Evolutionary conservation across 2,329 filamentous ascomycete genomes (phyloP).

Genomic region (Paraphoma chrysanthemicola): DNA sequence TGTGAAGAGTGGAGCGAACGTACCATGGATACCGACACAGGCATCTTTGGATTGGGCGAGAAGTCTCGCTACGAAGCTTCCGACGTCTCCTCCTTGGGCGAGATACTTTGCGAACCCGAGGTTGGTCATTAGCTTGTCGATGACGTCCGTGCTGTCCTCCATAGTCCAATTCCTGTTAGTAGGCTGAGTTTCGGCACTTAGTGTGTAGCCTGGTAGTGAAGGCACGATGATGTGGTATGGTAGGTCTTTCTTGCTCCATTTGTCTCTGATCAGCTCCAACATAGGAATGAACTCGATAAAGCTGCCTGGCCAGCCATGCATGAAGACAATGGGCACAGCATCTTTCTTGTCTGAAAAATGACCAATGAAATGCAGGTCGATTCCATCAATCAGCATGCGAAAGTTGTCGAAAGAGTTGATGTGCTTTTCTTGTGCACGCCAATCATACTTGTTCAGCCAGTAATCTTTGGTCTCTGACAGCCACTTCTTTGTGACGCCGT

Average conservation of each 20-base stretch:
- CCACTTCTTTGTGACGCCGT: slow-evolving; percentile 44
- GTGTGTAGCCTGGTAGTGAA: slow-evolving; percentile 63
- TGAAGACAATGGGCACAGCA: slow-evolving; percentile 60
- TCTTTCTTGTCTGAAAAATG: slow-evolving; percentile 62
- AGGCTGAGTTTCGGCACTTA: slow-evolving; percentile 55
- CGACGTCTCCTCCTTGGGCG: slow-evolving; percentile 66
- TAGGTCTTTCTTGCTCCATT: slow-evolving; percentile 58
- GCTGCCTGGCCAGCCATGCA: slow-evolving; percentile 65
- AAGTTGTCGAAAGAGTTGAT: slow-evolving; percentile 64
- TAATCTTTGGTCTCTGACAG: slow-evolving; percentile 44
- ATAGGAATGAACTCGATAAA: slow-evolving; percentile 66
- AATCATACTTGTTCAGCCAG: slow-evolving; percentile 48
- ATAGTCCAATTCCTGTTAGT: slow-evolving; percentile 53
- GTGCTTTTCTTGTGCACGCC: slow-evolving; percentile 47
- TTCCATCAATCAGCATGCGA: slow-evolving; percentile 52
- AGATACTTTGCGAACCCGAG: slow-evolving; percentile 65
- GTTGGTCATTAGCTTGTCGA: slow-evolving; percentile 62
- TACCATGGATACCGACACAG: slow-evolving; percentile 55
- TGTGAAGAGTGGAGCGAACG: slow-evolving; percentile 4
- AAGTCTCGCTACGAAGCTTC: slow-evolving; percentile 52
- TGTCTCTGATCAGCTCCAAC: slow-evolving; percentile 53
- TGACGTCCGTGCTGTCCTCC: slow-evolving; percentile 51
- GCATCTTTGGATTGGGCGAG: slow-evolving; percentile 51
- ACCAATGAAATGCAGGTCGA: slow-evolving; percentile 61
- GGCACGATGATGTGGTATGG: slow-evolving; percentile 67